These are phyloP conservation scores for Cucurbita argyrosperma DNA, from an alignment of 306 rosid genomes.

Conservation along the genomic window DNA sequence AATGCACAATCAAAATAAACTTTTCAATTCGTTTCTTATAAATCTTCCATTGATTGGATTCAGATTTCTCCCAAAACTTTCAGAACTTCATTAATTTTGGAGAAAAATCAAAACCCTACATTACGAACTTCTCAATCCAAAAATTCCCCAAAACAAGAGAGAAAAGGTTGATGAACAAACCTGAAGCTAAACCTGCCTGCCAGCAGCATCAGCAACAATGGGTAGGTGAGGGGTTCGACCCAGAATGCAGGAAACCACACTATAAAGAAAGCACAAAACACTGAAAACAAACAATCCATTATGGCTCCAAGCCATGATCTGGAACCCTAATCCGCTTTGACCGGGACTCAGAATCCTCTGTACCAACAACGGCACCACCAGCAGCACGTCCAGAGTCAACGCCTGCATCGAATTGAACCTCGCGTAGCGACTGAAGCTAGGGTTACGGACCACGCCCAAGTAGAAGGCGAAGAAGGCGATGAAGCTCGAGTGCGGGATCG, in stretches of 20 bases:
- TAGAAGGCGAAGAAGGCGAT: slow-evolving; percentile 86
- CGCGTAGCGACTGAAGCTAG: slow-evolving; percentile 37
- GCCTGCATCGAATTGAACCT: slow-evolving; percentile 89
- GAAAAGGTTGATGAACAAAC: background rate
- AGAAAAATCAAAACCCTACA: background rate
- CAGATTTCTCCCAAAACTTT: background rate
- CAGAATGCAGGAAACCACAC: slow-evolving; percentile 34
- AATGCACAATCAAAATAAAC: background rate
- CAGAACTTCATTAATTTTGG: background rate
- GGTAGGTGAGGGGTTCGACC: slow-evolving; percentile 73
- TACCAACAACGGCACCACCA: slow-evolving; percentile 53
- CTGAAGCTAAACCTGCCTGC: slow-evolving; percentile 40
- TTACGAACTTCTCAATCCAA: background rate
- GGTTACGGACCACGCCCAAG: slow-evolving; percentile 71
- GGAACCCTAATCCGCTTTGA: slow-evolving; percentile 35
- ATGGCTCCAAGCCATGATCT: slow-evolving; percentile 33
- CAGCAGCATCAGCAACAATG: slow-evolving; percentile 80
- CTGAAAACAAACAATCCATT: slow-evolving; percentile 45
- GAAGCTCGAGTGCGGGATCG: slow-evolving; percentile 75
- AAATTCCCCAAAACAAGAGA: background rate
- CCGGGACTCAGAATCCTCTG: slow-evolving; percentile 61
- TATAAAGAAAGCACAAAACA: slow-evolving; percentile 43
- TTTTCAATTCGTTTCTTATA: background rate
- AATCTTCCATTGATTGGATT: background rate
- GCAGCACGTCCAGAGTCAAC: slow-evolving; percentile 62